Evolutionary conservation across 805 yeast species (phyloP).

Genomic region (Ogataea parapolymorpha): DNA sequence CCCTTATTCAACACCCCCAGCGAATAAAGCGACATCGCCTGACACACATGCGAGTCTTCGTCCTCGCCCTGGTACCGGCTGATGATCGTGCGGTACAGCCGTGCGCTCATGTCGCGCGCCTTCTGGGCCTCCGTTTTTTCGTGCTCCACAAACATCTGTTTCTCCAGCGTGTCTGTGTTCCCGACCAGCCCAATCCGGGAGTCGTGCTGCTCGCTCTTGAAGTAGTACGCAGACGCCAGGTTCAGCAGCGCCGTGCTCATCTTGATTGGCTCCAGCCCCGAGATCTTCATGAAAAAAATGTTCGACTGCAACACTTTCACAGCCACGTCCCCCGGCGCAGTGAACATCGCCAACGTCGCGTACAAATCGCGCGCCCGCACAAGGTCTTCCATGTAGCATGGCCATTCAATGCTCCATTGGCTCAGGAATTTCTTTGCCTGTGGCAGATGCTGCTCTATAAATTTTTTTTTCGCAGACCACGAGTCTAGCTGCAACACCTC

Average conservation of each 20-base stretch:
- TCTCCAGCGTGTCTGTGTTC: conserved; percentile 2
- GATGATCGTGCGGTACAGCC: conserved; percentile 21
- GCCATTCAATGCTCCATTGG: conserved; percentile 48
- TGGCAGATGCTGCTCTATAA: conserved; percentile 22
- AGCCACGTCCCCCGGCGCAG: conserved; percentile 25
- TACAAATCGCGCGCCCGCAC: conserved; percentile 74
- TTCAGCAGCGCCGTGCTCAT: conserved; percentile 25
- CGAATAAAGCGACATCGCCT: conserved; percentile 81
- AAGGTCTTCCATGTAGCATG: conserved; percentile 72
- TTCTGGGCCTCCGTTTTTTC: conserved; percentile 8
- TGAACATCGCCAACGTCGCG: conserved; percentile 64
- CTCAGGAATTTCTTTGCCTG: conserved; percentile 20
- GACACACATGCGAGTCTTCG: conserved; percentile 9
- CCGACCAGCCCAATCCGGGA: conserved; percentile 2
- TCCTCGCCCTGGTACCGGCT: conserved; percentile 5
- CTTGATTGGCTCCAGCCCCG: conserved; percentile 16
- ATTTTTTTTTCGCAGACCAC: conserved; percentile 14
- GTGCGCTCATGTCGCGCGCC: conserved; percentile 18
- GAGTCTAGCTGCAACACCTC: conserved; percentile 22
- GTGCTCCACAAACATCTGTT: conserved; percentile 11
- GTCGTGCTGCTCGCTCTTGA: conserved; percentile 21
- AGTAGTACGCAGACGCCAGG: conserved; percentile 28
- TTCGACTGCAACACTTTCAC: conserved; percentile 29
- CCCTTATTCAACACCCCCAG: conserved; percentile 76
- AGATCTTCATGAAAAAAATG: conserved; percentile 26